Evolutionary conservation across 768 basidiomycete species (phyloP), one percentile per base, ranked within the genome.

Genomic region (Russula earlei): DNA sequence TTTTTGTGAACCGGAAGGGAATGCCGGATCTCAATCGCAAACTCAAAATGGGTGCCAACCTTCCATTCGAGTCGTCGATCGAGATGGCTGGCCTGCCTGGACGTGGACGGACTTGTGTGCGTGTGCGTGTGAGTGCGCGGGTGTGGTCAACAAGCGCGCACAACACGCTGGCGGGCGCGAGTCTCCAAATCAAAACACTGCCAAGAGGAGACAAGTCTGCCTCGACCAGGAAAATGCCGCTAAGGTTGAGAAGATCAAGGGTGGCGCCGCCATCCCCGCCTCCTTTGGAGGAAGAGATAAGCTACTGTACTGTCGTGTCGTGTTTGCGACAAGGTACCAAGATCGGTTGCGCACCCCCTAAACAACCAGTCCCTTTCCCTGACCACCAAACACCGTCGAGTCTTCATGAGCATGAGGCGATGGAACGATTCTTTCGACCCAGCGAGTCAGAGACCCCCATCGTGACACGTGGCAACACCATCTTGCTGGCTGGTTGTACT

Each of bases 311-410:
- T 17, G 48, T 49, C 45, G 25, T 19, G 34, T 36, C 43, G 15
- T 31, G 29, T 31, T 31, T 31, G 29, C 29, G 29, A 45, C 36
- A 54, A 54, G 52, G 25, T 31, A 33, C 40, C 15, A 24, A 17
- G 40, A 51, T 22, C 38, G 11, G 14, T 54, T 54, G 29, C 53
- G 45, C 45, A 31, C 45, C 53, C 53, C 29, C 52, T 14, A 37
- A 54, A 54, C 20, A 8, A 25, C 17, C 37, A 5, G 15, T 5
- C 6, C 17, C 17, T 29, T 27, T n/a, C 24, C 38, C 17, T 7
- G 11, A 38, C 8, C 22, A 4, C 19, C 34, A 19, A 46, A 34
- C 19, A 15, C 19, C 20, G 46, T 36, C 33, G 22, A 43, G 42
- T 53, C 22, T 12, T 20, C 36, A n/a, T n/a, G n/a, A n/a, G 33